Conservation (phyloP, 495 filamentous ascomycete genomes). For the Xylaria flabelliformis region DNA sequence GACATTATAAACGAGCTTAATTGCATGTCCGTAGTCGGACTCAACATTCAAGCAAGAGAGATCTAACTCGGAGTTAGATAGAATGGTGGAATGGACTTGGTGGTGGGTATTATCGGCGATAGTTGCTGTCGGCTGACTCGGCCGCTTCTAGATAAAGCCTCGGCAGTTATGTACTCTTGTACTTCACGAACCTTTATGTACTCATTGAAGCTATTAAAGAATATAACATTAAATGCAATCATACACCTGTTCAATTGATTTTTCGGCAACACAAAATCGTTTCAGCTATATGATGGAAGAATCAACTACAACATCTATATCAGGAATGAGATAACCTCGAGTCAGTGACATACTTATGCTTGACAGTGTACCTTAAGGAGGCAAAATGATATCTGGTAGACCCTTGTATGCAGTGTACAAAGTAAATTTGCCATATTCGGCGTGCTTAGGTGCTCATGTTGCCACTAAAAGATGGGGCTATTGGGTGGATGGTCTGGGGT, state of each 20-base stretch:
- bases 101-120: slow-evolving; percentile 11
- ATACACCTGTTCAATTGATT: background rate
- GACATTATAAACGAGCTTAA: background rate
- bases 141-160: slow-evolving; percentile 24
- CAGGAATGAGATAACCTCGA: background rate
- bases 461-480: slow-evolving; percentile 4
- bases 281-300: background rate
- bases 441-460: background rate
- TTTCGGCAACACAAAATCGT: background rate
- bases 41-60: background rate
- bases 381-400: background rate
- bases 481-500: slow-evolving; percentile 12
- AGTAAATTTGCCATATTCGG: background rate
- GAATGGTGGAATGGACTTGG: background rate
- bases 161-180: slow-evolving; percentile 10
- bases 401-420: background rate
- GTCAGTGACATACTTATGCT: background rate
- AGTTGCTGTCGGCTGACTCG: slow-evolving; percentile 19
- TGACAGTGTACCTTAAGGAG: background rate
- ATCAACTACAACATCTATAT: background rate
- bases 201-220: background rate
- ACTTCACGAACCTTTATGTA: background rate
- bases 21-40: background rate
- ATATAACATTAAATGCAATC: background rate
- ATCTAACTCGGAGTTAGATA: background rate